phyloP scores from a whole-genome alignment of 495 filamentous ascomycete genomes.

The Penicillium macrosclerotiorum region DNA sequence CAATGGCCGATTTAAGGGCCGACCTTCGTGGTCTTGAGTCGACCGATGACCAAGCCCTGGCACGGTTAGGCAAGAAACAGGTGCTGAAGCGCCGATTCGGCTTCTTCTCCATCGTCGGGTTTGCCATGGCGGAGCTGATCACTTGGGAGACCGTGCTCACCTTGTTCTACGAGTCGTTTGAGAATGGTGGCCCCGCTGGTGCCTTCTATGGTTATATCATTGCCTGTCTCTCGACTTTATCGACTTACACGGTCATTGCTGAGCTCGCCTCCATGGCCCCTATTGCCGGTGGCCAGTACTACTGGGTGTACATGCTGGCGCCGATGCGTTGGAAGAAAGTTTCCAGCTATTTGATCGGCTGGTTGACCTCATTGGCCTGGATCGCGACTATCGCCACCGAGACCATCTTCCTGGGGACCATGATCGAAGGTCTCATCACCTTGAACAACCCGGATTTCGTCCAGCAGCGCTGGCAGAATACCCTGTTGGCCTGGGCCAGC shows the following conservation, averaged over 20 bases:
- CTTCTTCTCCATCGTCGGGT: slow-evolving; percentile 38
- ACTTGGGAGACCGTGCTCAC: slow-evolving; percentile 40
- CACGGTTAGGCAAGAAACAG: slow-evolving; percentile 38
- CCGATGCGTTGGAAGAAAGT: slow-evolving; percentile 30
- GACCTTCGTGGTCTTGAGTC: slow-evolving; percentile 2
- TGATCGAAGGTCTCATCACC: slow-evolving; percentile 44
- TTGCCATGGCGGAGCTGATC: slow-evolving; percentile 35
- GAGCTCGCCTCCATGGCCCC: slow-evolving; percentile 50
- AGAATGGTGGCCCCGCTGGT: slow-evolving; percentile 46
- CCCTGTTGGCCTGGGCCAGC: slow-evolving; percentile 44
- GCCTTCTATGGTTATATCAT: slow-evolving; percentile 51
- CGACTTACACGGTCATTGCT: slow-evolving; percentile 42
- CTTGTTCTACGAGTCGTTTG: slow-evolving; percentile 24
- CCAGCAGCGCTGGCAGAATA: slow-evolving; percentile 46
- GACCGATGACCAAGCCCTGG: slow-evolving; percentile 27
- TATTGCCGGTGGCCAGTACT: slow-evolving; percentile 42
- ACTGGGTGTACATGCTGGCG: slow-evolving; percentile 43
- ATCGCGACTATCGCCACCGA: slow-evolving; percentile 33
- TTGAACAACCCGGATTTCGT: slow-evolving; percentile 39
- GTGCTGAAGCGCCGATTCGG: slow-evolving; percentile 38
- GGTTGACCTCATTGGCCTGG: slow-evolving; percentile 36
- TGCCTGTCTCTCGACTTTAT: slow-evolving; percentile 45
- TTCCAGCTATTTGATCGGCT: slow-evolving; percentile 41
- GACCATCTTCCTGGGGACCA: slow-evolving; percentile 34
- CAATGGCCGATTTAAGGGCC: slow-evolving; percentile 3